Evolutionary conservation across 768 basidiomycete species (phyloP), one percentile per base, ranked within the genome.

Genomic region (Strobilomyces confusus): DNA sequence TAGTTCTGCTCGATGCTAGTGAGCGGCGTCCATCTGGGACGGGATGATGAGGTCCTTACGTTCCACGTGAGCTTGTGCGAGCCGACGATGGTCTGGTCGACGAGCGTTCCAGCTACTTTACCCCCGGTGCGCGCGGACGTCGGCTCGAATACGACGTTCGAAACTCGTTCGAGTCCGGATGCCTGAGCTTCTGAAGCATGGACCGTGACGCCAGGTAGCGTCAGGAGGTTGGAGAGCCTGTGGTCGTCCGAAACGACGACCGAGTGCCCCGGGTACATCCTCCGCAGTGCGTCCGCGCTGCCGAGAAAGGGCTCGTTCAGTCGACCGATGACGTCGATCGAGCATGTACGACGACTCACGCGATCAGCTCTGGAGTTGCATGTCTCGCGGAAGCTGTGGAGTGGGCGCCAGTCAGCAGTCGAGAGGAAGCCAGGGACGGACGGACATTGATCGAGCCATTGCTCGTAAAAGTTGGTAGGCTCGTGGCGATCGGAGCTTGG

Each of bases 191-290:
- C 70, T 15, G 77, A 69, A 4, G 82, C 77, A 33, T 74, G 65
- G 3, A 74, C 64, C n/a, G 62, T 49, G 19, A 76, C 75, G 15
- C 67, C 78, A 38, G 87, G 86, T 56, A 80, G 80, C 19, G 62
- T 63, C 9, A 86, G 65, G 43, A 86, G 56, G 53, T 77, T 71
- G 54, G 77, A 68, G 56, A 84, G 63, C 26, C 70, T 63, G 47
- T 55, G 67, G 52, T 83, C 81, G 8, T 68, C 61, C 4, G 84
- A 79, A 54, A 78, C 67, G 9, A 87, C 76, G 25, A 88, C 59
- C 25, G 83, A 81, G 60, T 86, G 75, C 11, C 79, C 76, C 7
- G 87, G 84, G 63, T 88, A 83, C 15, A 85, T 52, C 58, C 73
- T 77, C 34, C 75, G 79, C 36, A 90, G 72, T 36, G 75, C 69